Evolutionary conservation across 805 yeast species (phyloP), one percentile per base, ranked within the genome.

Genomic region (Kazachstania bromeliacearum): DNA sequence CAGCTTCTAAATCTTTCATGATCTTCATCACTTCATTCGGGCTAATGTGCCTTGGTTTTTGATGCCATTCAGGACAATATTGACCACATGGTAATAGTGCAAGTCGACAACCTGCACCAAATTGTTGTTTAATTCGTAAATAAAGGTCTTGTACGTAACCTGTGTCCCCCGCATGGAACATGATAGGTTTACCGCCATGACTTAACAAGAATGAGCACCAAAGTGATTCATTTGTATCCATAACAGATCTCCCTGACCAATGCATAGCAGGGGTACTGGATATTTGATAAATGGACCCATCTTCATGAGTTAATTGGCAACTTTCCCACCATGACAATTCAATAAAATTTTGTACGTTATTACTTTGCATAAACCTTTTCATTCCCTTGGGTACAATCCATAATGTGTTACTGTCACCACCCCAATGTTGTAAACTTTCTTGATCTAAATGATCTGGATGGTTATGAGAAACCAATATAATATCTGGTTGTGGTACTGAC

Each of bases 251-350:
- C 0, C 97, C 97, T 1, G 94, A 82, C 97, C 97, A 89, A 59
- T 89, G 97, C 94, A 81, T 80, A 0, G 96, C 85, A 0, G 97
- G 97, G 0, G 92, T 72, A 57, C 96, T 84, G 1, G 84, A 88
- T 13, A 89, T 66, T 46, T 84, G 87, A 64, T 80, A 87, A 5
- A 64, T 65, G 40, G 77, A 77, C 4, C 53, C 50, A 8, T 59
- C 53, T 15, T 52, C 55, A 2, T 50, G 48, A 12, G 10, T 14
- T 14, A 77, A 42, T 2, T 73, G 62, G 13, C 68, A 67, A 20
- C 69, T 60, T 36, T 87, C 87, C 97, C 97, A 89, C 97, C 97
- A 89, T 46, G 80, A 78, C 76, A 89, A 66, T 54, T 89, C 96
- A 2, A 77, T 65, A 6, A 76, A 71, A 35, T 77, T 75, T 20